These are phyloP conservation scores for Kodamaea jinghongensis DNA, from an alignment of 805 yeast species.

Conservation along the genomic window DNA sequence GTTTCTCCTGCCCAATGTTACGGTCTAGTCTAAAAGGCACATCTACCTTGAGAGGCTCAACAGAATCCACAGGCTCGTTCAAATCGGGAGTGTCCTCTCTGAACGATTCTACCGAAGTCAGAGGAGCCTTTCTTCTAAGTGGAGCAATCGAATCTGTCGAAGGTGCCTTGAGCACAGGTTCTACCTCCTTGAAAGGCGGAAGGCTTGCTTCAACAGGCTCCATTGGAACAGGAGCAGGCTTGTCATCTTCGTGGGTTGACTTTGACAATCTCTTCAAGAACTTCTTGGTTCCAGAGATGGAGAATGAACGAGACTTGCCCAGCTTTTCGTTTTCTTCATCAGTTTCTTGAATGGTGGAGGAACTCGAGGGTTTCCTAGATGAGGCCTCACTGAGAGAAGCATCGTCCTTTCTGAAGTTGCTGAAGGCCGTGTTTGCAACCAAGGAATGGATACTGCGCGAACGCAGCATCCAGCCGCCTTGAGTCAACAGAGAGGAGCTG, in stretches of 20 bases:
- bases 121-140: no score
- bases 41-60: no score
- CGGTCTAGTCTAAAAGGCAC: no score
- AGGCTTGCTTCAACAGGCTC: constrained; percentile 1
- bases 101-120: no score
- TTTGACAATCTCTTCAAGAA: constrained; percentile 35
- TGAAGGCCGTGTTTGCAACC: constrained; percentile 37
- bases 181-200: neutral
- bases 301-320: constrained; percentile 22
- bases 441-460: constrained; percentile 21
- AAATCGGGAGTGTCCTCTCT: no score
- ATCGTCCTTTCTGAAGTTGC: constrained; percentile 24
- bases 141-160: no score
- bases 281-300: constrained; percentile 27
- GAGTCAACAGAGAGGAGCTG: constrained; percentile 1
- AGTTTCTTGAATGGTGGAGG: constrained; percentile 2
- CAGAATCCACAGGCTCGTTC: no score
- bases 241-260: constrained; percentile 17
- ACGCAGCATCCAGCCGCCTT: constrained; percentile 17
- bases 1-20: no score
- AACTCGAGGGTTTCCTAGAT: constrained; percentile 1
- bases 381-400: neutral
- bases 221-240: neutral
- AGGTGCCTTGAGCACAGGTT: no score
- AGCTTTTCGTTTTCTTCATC: constrained; percentile 10